phyloP scores from a whole-genome alignment of 129 eudicot genomes.

The Kitagawia praeruptora region DNA sequence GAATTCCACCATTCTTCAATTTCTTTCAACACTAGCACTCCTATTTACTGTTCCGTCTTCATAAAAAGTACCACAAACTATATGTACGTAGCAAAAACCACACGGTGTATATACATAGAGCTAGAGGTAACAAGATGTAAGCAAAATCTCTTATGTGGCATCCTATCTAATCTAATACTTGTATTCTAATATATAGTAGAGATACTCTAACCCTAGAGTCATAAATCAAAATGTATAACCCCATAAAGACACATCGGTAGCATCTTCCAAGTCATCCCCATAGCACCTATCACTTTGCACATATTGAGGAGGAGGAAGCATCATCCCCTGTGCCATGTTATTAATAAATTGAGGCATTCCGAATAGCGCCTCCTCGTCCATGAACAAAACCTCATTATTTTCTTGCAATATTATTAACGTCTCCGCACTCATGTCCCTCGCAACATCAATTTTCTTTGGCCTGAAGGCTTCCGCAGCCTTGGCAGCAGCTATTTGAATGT shows the following conservation, averaged over 20 bases:
- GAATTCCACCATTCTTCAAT: too few relatives aligned
- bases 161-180: too few relatives aligned
- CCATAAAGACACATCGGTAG: neutral
- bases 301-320: slow-evolving; percentile 1
- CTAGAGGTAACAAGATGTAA: too few relatives aligned
- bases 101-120: too few relatives aligned
- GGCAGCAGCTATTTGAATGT: slow-evolving; percentile 5
- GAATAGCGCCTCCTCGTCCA: slow-evolving; percentile 26
- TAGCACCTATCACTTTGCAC: neutral
- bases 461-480: neutral
- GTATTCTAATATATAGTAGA: too few relatives aligned
- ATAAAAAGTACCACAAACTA: neutral
- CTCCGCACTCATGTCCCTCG: neutral
- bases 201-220: neutral
- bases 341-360: slow-evolving; percentile 34
- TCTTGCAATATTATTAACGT: neutral
- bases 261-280: neutral
- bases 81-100: too few relatives aligned
- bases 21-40: neutral
- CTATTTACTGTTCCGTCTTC: neutral
- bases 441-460: neutral
- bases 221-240: neutral
- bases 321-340: slow-evolving; percentile 36
- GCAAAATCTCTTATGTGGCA: too few relatives aligned
- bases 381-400: neutral